Percentiles rank a stretch among this genome's conserved stretches.
Evolutionary conservation across 768 basidiomycete genomes (phyloP).

Genomic region (Leccinum pellstonianum): DNA sequence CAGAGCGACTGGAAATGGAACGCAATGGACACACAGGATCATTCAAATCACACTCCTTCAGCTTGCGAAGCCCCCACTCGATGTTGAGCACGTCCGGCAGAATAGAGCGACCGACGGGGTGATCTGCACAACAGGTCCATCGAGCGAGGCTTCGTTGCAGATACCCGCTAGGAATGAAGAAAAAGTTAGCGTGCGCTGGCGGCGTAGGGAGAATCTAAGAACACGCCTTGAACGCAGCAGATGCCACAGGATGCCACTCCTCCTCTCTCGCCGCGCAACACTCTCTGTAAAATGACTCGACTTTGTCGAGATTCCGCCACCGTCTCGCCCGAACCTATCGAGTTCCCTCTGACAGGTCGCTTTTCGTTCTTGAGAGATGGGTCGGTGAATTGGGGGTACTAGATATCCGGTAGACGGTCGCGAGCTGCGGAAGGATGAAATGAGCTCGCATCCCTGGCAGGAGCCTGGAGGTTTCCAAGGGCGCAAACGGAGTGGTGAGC

Average conservation of each 20-base stretch:
- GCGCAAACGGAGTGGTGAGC: too few relatives aligned
- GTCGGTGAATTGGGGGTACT: slow-evolving; percentile 70
- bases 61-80: too few relatives aligned
- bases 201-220: background rate
- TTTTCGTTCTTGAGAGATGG: slow-evolving; percentile 77
- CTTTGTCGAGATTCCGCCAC: slow-evolving; percentile 85
- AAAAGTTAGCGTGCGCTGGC: too few relatives aligned
- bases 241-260: slow-evolving; percentile 59
- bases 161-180: slow-evolving; percentile 20
- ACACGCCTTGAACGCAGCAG: background rate
- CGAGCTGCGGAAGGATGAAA: too few relatives aligned
- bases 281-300: slow-evolving; percentile 79
- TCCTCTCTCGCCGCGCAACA: slow-evolving; percentile 81
- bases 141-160: too few relatives aligned
- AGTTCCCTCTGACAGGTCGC: slow-evolving; percentile 46
- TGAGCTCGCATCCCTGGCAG: too few relatives aligned
- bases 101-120: too few relatives aligned
- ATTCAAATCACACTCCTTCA: slow-evolving; percentile 48
- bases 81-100: too few relatives aligned
- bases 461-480: too few relatives aligned
- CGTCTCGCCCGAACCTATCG: slow-evolving; percentile 25
- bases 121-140: too few relatives aligned
- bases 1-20: background rate
- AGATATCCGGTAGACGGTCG: slow-evolving; percentile 47
- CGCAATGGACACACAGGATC: slow-evolving; percentile 30